Evolutionary conservation across 345 rosid species (phyloP), one percentile per base, ranked within the genome.

Genomic region (Eucalyptus pauciflora): DNA sequence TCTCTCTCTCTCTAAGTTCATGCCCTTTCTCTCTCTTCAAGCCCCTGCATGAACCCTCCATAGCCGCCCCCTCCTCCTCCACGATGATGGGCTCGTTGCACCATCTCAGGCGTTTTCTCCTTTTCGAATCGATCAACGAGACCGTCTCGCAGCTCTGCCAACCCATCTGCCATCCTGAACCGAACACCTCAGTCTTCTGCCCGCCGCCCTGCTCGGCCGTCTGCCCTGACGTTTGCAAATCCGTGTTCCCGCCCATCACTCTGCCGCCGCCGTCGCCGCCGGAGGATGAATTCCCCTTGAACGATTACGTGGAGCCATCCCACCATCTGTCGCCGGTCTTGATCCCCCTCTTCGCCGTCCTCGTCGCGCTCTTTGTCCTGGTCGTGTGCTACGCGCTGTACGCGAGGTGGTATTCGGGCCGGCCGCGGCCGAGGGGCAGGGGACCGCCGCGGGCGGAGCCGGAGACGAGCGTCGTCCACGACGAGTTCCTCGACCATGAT

Each of bases 401-500:
- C 58, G 67, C 87, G 89, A 92, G 91, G 89, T 89, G 64, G 83
- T 92, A 37, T 18, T 20, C 45, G 83, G 13, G 13, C 24, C 48
- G 83, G 83, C 43, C 83, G 25, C 60, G 91, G 50, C 52, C 90
- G 29, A n/a, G 91, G 67, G 69, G 88, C 33, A 71, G 86, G 51
- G 85, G 88, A 89, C 52, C 54, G 81, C 64, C 33, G 58, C 10
- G 58, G 58, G 24, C 2, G 56, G 50, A 76, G 8, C 83, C 83
- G 48, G 83, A 76, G 48, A 76, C 29, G 48, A 37, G 25, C 41
- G 15, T 76, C 27, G 7, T 76, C 87, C 91, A 25, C 56, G 93
- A 92, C 86, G 93, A 93, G 45, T 89, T 94, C 87, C 88, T 94
- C 27, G 93, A 92, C 81, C 83, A 76, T 24, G 93, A 93, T 45